Base-by-base conservation (phyloP, 148 eudicot genomes). In the Tetragonia tetragonoides region DNA sequence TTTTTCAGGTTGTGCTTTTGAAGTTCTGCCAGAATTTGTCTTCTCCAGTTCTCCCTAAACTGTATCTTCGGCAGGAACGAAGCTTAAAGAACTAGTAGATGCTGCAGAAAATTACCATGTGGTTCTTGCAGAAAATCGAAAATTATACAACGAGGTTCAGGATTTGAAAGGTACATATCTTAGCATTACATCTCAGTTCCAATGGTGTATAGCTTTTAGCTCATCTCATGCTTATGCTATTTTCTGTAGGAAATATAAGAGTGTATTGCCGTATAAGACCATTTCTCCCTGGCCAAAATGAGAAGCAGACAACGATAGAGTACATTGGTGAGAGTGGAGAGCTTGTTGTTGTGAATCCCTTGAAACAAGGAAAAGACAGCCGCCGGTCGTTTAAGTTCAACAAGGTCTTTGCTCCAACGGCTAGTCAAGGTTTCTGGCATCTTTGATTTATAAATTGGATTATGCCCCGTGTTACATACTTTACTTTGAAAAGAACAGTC, bases 251-350 rank as follows among this genome's bases (percentile, higher is more conserved):
- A 81, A 95, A 91, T 81, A 95, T 94, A 49, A 87, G 98, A 87
- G 98, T 94, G 42, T 92, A 94, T 79, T 94, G 95, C 46, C 86
- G 98, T 51, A 87, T 94, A 86, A 87, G 97, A 83, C 98, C 98
- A 44, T 94, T 94, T 88, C 97, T 94, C 56, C 84, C 88, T 4
- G 97, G 95, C 59, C 92, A 94, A 81, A 89, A 83, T 81, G 80
- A 68, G 73, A 92, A 88, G 74, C 90, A 86, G 72, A 92, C 98
- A 49, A 87, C 95, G 46, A 88, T 94, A 40, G 92, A 94, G 79
- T 89, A 86, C 70, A 88, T 92, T 79, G 98, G 98, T 72, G 98
- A 92, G 28, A 92, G 87, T 83, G 98, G 98, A 59, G 98, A 94
- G 75, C 80, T 94, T 79, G 84, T 88, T 77, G 93, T 94, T 37